These are phyloP conservation scores for Fremontodendron californicum DNA, from an alignment of 345 rosid species.

Conservation along the genomic window DNA sequence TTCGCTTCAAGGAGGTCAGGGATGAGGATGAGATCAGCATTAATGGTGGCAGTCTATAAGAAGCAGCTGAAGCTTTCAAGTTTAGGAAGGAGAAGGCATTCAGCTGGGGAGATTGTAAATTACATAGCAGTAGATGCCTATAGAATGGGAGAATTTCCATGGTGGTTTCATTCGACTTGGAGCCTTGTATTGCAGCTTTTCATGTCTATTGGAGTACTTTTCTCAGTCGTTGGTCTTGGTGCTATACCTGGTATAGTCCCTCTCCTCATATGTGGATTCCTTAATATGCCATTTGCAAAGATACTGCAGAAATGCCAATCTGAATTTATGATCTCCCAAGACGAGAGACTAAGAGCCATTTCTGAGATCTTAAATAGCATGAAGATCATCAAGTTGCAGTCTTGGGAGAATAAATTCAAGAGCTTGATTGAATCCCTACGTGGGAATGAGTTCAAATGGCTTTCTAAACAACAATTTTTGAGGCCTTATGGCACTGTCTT, in stretches of 20 bases:
- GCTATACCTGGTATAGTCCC: constrained; percentile 57
- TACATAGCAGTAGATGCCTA: constrained; percentile 76
- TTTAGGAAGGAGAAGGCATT: constrained; percentile 57
- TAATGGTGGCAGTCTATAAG: constrained; percentile 60
- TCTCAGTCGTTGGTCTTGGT: constrained; percentile 54
- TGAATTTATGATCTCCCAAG: constrained; percentile 64
- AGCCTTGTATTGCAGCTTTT: constrained; percentile 49
- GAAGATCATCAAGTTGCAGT: constrained; percentile 74
- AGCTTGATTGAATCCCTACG: constrained; percentile 49
- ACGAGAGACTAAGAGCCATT: constrained; percentile 55
- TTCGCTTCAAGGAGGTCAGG: constrained; percentile 65
- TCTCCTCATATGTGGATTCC: constrained; percentile 40
- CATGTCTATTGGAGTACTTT: constrained; percentile 45
- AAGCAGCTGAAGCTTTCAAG: constrained; percentile 70
- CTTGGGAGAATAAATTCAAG: constrained; percentile 82
- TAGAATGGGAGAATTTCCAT: constrained; percentile 69
- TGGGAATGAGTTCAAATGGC: constrained; percentile 59
- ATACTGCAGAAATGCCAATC: constrained; percentile 54
- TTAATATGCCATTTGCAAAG: constrained; percentile 62
- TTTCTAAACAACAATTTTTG: constrained; percentile 46
- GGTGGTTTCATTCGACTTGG: constrained; percentile 78
- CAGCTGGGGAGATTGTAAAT: constrained; percentile 73
- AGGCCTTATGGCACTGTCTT: constrained; percentile 43
- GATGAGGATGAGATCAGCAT: constrained; percentile 68
- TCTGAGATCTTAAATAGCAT: constrained; percentile 68